phyloP scores from a whole-genome alignment of 202 grass and related monocot species.

The Alloteropsis angusta region DNA sequence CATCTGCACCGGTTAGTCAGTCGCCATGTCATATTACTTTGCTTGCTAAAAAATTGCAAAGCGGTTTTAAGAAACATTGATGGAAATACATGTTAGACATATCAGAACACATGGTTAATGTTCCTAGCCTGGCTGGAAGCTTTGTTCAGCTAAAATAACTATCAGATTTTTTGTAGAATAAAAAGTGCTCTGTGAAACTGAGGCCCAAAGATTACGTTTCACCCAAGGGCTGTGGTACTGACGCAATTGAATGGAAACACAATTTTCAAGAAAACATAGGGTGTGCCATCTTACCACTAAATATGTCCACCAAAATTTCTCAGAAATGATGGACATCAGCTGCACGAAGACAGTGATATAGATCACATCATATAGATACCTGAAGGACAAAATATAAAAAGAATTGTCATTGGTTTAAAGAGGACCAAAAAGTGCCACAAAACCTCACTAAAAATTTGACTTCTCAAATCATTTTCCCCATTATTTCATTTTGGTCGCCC shows the following conservation, averaged over 20 bases:
- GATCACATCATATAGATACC: constrained; percentile 90
- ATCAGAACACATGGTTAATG: neutral
- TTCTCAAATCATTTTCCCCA: neutral
- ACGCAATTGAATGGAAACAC: constrained; percentile 3
- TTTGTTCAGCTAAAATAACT: neutral
- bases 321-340: constrained; percentile 76
- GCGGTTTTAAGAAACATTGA: neutral
- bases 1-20: neutral
- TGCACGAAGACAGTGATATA: constrained; percentile 92
- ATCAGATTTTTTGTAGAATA: neutral
- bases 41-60: neutral
- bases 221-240: neutral
- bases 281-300: constrained; percentile 54
- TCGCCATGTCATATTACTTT: neutral
- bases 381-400: constrained; percentile 6
- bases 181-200: neutral
- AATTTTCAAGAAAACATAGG: neutral
- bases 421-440: neutral
- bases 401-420: neutral
- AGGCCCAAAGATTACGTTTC: neutral
- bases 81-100: constrained; percentile 4
- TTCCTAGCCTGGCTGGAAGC: neutral
- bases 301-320: constrained; percentile 97
- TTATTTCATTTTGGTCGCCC: neutral
- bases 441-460: neutral